Percentiles rank a stretch among this genome's conserved stretches.
Conservation (phyloP, 129 eudicot species). For the Flaveria sonorensis region DNA sequence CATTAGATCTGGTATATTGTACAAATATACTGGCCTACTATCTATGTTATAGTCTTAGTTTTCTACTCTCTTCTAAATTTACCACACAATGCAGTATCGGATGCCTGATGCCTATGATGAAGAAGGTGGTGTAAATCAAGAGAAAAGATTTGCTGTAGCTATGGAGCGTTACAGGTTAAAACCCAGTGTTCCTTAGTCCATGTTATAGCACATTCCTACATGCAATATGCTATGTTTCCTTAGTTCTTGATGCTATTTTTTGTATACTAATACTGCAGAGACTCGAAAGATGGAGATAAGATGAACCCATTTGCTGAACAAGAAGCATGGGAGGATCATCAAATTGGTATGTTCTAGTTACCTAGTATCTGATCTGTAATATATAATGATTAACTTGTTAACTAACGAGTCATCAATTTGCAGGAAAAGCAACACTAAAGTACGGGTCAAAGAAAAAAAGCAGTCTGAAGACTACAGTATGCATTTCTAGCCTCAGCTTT, state of each 20-base stretch:
- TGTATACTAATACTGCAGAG: constrained; percentile 47
- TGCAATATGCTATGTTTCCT: background rate
- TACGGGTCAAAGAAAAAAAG: constrained; percentile 82
- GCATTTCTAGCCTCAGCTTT: constrained; percentile 25
- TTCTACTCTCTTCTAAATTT: constrained; percentile 1
- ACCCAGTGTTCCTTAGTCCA: background rate
- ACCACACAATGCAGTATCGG: constrained; percentile 60
- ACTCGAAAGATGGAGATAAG: constrained; percentile 71
- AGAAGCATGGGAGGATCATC: constrained; percentile 99
- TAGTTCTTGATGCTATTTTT: background rate
- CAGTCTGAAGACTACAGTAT: constrained; percentile 77
- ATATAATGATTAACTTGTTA: constrained; percentile 15
- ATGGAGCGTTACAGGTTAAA: constrained; percentile 84
- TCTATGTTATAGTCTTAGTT: background rate
- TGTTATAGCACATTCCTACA: background rate
- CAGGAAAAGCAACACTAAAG: constrained; percentile 91
- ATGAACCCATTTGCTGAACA: constrained; percentile 99
- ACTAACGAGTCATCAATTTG: constrained; percentile 19
- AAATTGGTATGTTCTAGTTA: constrained; percentile 61
- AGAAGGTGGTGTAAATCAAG: constrained; percentile 88
- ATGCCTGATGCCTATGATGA: constrained; percentile 95
- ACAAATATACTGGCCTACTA: background rate
- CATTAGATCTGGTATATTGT: background rate
- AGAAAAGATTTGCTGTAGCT: constrained; percentile 91
- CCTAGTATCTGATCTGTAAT: background rate